Evolutionary conservation across 345 rosid genomes (phyloP).

Genomic region (Cochlearia excelsa): DNA sequence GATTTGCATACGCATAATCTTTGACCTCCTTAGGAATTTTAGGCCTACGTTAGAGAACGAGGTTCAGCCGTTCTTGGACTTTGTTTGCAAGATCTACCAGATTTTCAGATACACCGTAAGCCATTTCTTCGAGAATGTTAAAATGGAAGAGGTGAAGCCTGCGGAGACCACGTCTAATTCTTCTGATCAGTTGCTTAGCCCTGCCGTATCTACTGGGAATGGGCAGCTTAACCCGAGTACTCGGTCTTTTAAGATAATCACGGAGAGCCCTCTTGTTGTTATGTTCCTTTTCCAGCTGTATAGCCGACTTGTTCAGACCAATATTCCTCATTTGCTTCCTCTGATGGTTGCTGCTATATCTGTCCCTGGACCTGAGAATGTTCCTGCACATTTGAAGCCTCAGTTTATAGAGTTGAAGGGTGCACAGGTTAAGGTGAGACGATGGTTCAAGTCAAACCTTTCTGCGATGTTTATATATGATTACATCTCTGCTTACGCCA

Average conservation of each 20-base stretch:
- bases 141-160: slow-evolving; percentile 72
- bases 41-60: slow-evolving; percentile 88
- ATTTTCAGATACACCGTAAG: slow-evolving; percentile 73
- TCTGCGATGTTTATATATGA: slow-evolving; percentile 15
- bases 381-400: slow-evolving; percentile 77
- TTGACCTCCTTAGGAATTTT: slow-evolving; percentile 90
- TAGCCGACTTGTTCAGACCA: slow-evolving; percentile 89
- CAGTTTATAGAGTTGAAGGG: slow-evolving; percentile 94
- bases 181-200: slow-evolving; percentile 64
- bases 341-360: slow-evolving; percentile 97
- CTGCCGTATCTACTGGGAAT: slow-evolving; percentile 46
- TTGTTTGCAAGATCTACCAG: slow-evolving; percentile 93
- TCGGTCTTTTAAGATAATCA: slow-evolving; percentile 90
- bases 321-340: slow-evolving; percentile 89
- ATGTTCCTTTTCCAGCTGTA: slow-evolving; percentile 96
- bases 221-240: slow-evolving; percentile 93
- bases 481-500: not conserved
- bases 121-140: slow-evolving; percentile 79
- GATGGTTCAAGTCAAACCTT: slow-evolving; percentile 5
- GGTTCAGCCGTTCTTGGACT: slow-evolving; percentile 94
- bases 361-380: slow-evolving; percentile 91
- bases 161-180: slow-evolving; percentile 59
- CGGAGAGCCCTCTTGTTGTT: slow-evolving; percentile 98
- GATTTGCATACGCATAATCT: slow-evolving; percentile 90
- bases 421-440: slow-evolving; percentile 95